phyloP scores from a whole-genome alignment of 1,139 yeast genomes.

The Torulaspora globosa region DNA sequence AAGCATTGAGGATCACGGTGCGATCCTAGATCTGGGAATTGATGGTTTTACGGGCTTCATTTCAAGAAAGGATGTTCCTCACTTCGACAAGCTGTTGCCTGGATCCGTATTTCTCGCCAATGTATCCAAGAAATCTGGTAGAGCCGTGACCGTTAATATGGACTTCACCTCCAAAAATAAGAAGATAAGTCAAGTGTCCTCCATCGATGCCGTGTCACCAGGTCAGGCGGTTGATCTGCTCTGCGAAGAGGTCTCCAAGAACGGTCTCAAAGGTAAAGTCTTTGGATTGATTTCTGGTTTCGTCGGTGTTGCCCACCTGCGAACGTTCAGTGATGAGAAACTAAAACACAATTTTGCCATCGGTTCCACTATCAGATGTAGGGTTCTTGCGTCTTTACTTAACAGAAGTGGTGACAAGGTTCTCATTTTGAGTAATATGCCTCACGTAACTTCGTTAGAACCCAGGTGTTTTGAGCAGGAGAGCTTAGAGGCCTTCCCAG shows the following conservation, averaged over 20 bases:
- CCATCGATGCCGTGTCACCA: slow-evolving; percentile 77
- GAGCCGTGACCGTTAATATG: slow-evolving; percentile 58
- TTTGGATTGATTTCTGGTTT: slow-evolving; percentile 76
- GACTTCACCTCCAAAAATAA: slow-evolving; percentile 43
- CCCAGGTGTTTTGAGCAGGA: slow-evolving; percentile 23
- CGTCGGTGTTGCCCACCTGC: slow-evolving; percentile 62
- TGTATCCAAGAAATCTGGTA: slow-evolving; percentile 46
- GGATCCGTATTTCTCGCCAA: slow-evolving; percentile 53
- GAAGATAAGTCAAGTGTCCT: slow-evolving; percentile 53
- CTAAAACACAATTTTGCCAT: slow-evolving; percentile 59
- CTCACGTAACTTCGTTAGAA: slow-evolving; percentile 46
- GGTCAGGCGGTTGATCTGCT: slow-evolving; percentile 78
- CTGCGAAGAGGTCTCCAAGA: slow-evolving; percentile 53
- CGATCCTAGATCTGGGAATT: slow-evolving; percentile 66
- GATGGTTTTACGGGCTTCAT: slow-evolving; percentile 63
- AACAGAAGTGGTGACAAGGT: slow-evolving; percentile 53
- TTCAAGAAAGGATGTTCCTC: slow-evolving; percentile 57
- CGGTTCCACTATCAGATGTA: slow-evolving; percentile 64
- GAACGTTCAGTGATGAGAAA: slow-evolving; percentile 45
- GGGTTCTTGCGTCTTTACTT: slow-evolving; percentile 60
- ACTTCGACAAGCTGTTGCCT: slow-evolving; percentile 32
- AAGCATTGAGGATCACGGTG: slow-evolving; percentile 90
- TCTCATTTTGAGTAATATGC: slow-evolving; percentile 60
- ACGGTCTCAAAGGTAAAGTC: slow-evolving; percentile 61
- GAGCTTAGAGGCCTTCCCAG: slow-evolving; percentile 62